Evolutionary conservation across 2,329 filamentous ascomycete species (phyloP).

Genomic region (Phyllosticta capitalensis): DNA sequence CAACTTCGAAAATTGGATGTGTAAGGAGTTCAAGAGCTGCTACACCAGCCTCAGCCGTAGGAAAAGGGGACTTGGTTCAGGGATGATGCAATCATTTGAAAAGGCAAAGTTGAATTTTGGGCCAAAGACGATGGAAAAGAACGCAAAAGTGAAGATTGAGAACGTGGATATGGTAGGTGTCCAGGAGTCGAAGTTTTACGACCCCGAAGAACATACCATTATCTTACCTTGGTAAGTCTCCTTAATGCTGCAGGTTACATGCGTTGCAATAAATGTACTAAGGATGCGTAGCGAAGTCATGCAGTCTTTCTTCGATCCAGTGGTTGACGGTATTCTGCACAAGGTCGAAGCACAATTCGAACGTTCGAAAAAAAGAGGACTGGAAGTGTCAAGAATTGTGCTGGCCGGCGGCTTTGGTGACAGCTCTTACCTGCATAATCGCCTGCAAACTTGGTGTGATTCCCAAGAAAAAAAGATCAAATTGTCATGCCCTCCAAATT

Average conservation of each 20-base stretch:
- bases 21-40: conserved; percentile 17
- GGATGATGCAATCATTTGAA: conserved; percentile 28
- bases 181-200: conserved; percentile 55
- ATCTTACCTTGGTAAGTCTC: conserved; percentile 31
- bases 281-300: conserved; percentile 58
- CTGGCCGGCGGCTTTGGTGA: conserved; percentile 76
- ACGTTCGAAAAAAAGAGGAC: conserved; percentile 29
- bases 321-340: conserved; percentile 48
- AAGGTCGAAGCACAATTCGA: conserved; percentile 36
- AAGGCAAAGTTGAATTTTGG: conserved; percentile 22
- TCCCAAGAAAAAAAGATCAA: background rate
- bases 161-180: background rate
- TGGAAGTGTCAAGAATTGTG: conserved; percentile 51
- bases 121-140: background rate
- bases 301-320: conserved; percentile 65
- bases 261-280: conserved; percentile 49
- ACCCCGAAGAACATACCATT: conserved; percentile 61
- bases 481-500: background rate
- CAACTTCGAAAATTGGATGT: conserved; percentile 22
- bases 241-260: too few relatives aligned
- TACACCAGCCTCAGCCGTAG: conserved; percentile 19
- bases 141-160: background rate
- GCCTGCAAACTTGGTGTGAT: conserved; percentile 32
- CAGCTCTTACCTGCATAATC: conserved; percentile 61
- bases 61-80: conserved; percentile 20